Base-by-base conservation (phyloP, 352 stramenopile species). In the Thalassiosira livingstoniorum region DNA sequence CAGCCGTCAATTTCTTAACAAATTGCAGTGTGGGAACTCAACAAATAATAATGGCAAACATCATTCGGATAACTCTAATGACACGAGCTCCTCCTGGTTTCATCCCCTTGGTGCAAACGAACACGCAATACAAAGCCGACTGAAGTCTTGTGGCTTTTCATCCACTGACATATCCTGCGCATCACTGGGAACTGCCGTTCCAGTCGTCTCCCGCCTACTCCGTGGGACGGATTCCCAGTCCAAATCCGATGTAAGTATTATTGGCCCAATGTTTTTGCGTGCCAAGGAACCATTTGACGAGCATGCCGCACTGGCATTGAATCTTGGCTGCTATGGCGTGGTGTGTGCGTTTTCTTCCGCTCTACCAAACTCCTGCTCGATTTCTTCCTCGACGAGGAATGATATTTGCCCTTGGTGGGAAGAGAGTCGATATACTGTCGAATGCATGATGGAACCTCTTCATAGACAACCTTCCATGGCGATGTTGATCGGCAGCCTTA, bases 241-340 rank as follows among this genome's bases (percentile, higher is more conserved):
- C 21, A 15, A 18, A 18, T 18, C 7, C 15, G 7, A 47, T 47
- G 39, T 15, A 47, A 47, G 39, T 18, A 47, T 18, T 47, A 47
- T 74, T 47, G 65, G 65, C 18, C 39, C 51, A 34, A 54, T 51
- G 21, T 80, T 80, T 67, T 35, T 82, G 3, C 23, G 35, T 15
- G 62, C 78, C 13, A 80, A 80, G 61, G 86, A 93, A 73, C 57
- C 82, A 32, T 93, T 92, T 80, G 88, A 93, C 73, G 88, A 93
- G 54, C 86, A 92, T 82, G 82, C 82, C 3, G 86, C 80, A 34
- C 55, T 92, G 10, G 11, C 63, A 1, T 61, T 93, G 18, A 83
- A 92, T 80, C 54, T 93, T 7, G 68, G 72, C 34, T 91, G 86
- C 25, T 93, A 93, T 68, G 64, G 34, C 43, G 42, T 88, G 47